Conservation (phyloP, 352 stramenopile species). For the Phytophthora idaei region DNA sequence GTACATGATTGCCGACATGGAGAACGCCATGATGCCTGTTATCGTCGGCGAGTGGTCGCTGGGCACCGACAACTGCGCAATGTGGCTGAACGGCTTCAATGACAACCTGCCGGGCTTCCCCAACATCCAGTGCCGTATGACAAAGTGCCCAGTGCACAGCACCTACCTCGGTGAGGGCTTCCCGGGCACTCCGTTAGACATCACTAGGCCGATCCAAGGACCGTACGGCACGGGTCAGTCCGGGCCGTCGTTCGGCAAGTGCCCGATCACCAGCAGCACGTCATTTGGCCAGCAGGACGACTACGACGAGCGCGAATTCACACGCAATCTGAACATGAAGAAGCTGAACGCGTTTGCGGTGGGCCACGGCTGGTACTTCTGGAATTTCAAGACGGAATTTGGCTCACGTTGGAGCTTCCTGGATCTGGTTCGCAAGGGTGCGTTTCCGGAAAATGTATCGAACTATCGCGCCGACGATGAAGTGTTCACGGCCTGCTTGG, state of each 20-base stretch:
- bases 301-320: constrained; percentile 77
- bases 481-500: constrained; percentile 68
- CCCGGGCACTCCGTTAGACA: constrained; percentile 88
- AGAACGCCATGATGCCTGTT: constrained; percentile 92
- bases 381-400: constrained; percentile 95
- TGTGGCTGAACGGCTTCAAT: constrained; percentile 87
- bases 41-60: constrained; percentile 96
- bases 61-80: constrained; percentile 80
- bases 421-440: constrained; percentile 57
- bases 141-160: constrained; percentile 76
- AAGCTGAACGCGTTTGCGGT: constrained; percentile 92
- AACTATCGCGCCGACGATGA: constrained; percentile 57
- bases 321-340: constrained; percentile 87
- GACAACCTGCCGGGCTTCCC: constrained; percentile 63
- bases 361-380: constrained; percentile 95
- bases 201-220: constrained; percentile 86
- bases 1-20: constrained; percentile 88
- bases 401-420: constrained; percentile 92
- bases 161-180: constrained; percentile 91
- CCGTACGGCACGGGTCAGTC: constrained; percentile 82
- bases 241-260: constrained; percentile 89
- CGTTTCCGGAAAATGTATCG: constrained; percentile 79
- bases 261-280: constrained; percentile 86
- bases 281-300: constrained; percentile 84
- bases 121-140: constrained; percentile 89